phyloP scores from a whole-genome alignment of 2,329 filamentous ascomycete genomes.

The Aspergillus felis region DNA sequence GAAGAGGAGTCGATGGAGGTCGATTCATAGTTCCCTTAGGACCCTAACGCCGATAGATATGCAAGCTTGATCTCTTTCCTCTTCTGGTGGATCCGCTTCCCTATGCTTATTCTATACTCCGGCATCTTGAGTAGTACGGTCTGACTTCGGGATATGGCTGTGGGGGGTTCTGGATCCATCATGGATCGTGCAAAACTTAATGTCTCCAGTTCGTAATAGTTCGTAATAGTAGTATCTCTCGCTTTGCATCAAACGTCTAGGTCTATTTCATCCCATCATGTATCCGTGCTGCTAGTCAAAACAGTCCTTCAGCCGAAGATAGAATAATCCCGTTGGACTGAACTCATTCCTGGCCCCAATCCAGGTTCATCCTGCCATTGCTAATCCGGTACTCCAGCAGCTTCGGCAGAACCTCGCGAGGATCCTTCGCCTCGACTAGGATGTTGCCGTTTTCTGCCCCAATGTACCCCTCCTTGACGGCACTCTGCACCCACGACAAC shows the following conservation, averaged over 20 bases:
- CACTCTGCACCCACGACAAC: conserved; percentile 72
- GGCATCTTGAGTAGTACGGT: not conserved
- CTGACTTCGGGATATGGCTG: not conserved
- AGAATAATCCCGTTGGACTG: not conserved
- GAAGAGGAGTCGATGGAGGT: conserved; percentile 54
- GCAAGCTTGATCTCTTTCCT: conserved; percentile 15
- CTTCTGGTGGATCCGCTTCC: not conserved
- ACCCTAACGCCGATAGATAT: conserved; percentile 27
- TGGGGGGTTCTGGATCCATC: not conserved
- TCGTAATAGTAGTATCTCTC: not conserved
- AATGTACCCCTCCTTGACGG: conserved; percentile 75
- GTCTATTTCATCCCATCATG: not conserved
- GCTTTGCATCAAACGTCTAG: not conserved
- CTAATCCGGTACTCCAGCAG: conserved; percentile 73
- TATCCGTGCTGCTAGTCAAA: not conserved
- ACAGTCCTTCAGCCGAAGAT: not conserved
- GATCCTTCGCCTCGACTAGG: conserved; percentile 68
- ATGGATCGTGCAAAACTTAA: not conserved
- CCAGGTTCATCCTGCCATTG: conserved; percentile 70
- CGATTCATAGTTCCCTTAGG: conserved; percentile 41
- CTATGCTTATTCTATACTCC: not conserved
- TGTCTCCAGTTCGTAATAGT: not conserved
- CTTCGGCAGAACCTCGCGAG: conserved; percentile 67
- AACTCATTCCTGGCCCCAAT: conserved; percentile 68
- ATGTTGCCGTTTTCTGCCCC: conserved; percentile 67